Evolutionary conservation across 2,329 filamentous ascomycete species (phyloP).

Genomic region (Apiospora sp.): DNA sequence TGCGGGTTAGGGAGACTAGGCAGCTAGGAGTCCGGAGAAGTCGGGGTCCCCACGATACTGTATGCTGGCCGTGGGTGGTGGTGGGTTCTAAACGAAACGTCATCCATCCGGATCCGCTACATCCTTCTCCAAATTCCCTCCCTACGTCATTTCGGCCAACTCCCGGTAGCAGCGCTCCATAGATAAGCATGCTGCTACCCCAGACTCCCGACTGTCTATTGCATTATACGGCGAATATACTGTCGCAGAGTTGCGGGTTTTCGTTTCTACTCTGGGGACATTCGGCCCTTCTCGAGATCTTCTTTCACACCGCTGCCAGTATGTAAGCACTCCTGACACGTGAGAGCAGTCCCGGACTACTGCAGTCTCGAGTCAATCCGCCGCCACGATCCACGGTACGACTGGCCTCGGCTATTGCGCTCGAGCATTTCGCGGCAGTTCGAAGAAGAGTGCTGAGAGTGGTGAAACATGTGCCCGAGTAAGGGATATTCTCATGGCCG

Average conservation of each 20-base stretch:
- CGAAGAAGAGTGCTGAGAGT: neutral
- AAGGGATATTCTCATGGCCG: neutral
- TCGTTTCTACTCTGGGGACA: neutral
- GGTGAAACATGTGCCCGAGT: neutral
- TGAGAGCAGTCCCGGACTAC: neutral
- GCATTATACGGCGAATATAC: neutral
- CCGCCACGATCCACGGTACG: neutral
- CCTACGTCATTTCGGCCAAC: neutral
- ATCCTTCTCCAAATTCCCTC: neutral
- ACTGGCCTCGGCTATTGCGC: neutral
- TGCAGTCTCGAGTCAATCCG: neutral
- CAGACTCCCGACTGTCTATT: neutral
- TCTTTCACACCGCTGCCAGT: neutral
- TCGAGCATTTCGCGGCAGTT: neutral
- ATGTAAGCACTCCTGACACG: neutral
- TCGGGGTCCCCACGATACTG: slow-evolving; percentile 3
- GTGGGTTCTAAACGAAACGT: neutral
- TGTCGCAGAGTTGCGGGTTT: neutral
- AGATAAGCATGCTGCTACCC: neutral
- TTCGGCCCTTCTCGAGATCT: neutral
- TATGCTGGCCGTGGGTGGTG: neutral
- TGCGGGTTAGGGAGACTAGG: slow-evolving; percentile 4
- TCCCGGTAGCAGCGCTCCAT: neutral
- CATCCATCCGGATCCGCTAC: neutral
- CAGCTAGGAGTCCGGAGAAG: neutral